These are phyloP conservation scores for Schizochytrium sp. DNA, from an alignment of 108 stramenopile species.

Conservation along the genomic window DNA sequence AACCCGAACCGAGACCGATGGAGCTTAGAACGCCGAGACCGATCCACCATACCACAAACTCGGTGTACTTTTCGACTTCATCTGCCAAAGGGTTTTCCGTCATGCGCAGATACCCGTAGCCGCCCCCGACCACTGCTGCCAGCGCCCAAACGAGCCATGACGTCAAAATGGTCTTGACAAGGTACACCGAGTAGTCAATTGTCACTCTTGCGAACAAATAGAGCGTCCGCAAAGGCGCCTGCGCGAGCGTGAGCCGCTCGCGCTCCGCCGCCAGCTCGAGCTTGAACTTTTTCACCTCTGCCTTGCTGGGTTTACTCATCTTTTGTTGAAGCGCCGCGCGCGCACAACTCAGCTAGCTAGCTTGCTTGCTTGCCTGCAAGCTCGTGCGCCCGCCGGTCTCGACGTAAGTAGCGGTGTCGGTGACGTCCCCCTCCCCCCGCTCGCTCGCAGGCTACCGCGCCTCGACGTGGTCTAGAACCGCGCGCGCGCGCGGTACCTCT, in stretches of 20 bases:
- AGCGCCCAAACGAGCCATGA: not conserved
- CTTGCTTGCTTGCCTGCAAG: no score
- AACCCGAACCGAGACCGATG: slow-evolving; percentile 46
- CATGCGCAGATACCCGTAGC: not conserved
- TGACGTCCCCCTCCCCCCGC: no score
- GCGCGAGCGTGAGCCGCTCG: not conserved
- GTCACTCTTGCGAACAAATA: not conserved
- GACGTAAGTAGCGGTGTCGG: no score
- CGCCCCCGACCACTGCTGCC: not conserved
- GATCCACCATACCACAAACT: slow-evolving; percentile 47
- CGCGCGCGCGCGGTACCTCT: no score
- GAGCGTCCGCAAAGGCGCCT: not conserved
- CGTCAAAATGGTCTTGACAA: not conserved
- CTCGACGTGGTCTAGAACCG: no score
- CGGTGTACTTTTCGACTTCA: slow-evolving; percentile 19
- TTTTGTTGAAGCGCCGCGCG: no score
- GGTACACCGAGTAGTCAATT: not conserved
- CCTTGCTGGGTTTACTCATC: not conserved
- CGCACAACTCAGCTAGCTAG: no score
- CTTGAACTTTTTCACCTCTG: not conserved
- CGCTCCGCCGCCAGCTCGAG: not conserved
- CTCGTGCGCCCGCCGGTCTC: no score
- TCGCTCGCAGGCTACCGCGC: no score
- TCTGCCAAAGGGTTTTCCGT: not conserved
- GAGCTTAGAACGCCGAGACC: slow-evolving; percentile 50